Percentiles rank a stretch among this genome's conserved stretches.
These are phyloP conservation scores for Saturnispora ahearnii DNA, from an alignment of 805 yeast genomes.

Conservation along the genomic window DNA sequence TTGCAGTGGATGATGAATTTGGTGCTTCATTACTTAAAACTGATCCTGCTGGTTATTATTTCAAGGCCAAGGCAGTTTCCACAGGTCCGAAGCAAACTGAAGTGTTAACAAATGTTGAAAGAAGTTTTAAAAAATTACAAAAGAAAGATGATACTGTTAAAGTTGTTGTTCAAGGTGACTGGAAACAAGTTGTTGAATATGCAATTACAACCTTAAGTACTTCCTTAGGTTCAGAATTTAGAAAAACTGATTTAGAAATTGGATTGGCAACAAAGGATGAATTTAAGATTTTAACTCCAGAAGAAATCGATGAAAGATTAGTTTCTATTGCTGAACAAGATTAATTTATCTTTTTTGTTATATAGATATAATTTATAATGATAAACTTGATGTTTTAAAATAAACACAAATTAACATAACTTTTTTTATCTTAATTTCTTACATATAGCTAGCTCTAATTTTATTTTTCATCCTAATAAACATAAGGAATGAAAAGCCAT, in stretches of 20 bases:
- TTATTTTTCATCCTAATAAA: constrained; percentile 34
- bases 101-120: constrained; percentile 81
- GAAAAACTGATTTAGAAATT: constrained; percentile 87
- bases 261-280: constrained; percentile 73
- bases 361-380: not conserved
- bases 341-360: constrained; percentile 27
- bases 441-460: not conserved
- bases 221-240: constrained; percentile 84
- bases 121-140: constrained; percentile 64
- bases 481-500: constrained; percentile 82
- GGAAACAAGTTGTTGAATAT: constrained; percentile 84
- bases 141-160: constrained; percentile 25
- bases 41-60: constrained; percentile 95
- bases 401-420: not conserved
- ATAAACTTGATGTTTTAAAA: not conserved
- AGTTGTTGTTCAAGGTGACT: constrained; percentile 57
- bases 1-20: constrained; percentile 77
- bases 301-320: constrained; percentile 90
- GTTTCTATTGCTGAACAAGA: constrained; percentile 96
- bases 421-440: not conserved
- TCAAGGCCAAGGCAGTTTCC: constrained; percentile 84
- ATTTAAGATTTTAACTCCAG: constrained; percentile 66
- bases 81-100: constrained; percentile 98
- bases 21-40: constrained; percentile 90
- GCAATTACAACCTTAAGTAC: constrained; percentile 82